Evolutionary conservation across 192 early-diverging fungal species (phyloP), one percentile per base, ranked within the genome.

Genomic region (Physocladia obscura): DNA sequence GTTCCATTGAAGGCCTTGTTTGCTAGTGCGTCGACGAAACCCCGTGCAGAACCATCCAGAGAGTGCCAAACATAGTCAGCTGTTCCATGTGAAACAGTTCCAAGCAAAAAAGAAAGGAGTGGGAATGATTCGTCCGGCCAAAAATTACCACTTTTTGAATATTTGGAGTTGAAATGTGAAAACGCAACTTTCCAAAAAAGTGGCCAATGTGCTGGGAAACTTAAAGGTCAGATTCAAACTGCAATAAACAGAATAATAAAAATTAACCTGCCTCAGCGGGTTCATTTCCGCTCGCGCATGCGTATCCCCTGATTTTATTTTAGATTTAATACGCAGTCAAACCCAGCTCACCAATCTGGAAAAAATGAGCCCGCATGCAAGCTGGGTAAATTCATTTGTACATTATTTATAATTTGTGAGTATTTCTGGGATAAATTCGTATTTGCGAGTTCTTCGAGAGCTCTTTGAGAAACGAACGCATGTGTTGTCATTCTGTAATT

Each of bases 41-140:
- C 87, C 54, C 65, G 27, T 29, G 79, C 72, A 19, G 72, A 40
- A 1, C 88, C 61, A 15, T 83, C 84, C 1, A 76, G 67, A 15
- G 89, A 75, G 32, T 91, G 90, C 89, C 89, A 91, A 21, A 82
- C 76, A 30, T 85, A 79, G 58, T 91, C 90, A 0, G 88, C 82
- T n/a, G 85, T 75, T 24, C 80, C 83, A 69, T 91, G 90, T 3
- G 88, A 89, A n/a, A 88, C 75, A 21, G 82, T 77, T 2, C 85
- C 89, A 62, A 90, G 84, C 4, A 89, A 52, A 67, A 91, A 91
- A 19, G 83, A 73, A 22, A 91, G 82, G 17, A 90, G 47, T 5
- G 71, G 76, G 80, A 87, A 40, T 5, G 79, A 74, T 26, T 74
- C 49, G 38, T 74, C 69, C 60, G 79, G 70, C 82, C 82, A 88